Evolutionary conservation across 352 stramenopile genomes (phyloP), one percentile per base, ranked within the genome.

Genomic region (Aphanomyces invadans): DNA sequence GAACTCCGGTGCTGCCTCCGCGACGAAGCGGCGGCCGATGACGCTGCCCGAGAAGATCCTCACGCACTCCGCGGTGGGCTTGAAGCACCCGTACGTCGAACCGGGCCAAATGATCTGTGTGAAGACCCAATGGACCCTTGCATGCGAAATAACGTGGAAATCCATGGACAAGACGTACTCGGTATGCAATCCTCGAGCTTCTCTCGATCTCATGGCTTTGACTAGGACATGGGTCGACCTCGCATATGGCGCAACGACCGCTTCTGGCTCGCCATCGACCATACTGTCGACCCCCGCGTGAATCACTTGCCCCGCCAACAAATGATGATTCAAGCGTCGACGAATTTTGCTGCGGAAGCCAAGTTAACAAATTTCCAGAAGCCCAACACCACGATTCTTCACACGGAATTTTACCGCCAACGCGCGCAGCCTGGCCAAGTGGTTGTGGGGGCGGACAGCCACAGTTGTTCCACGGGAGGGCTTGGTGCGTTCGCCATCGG

Each of bases 141-240:
- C 83, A 17, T 90, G 83, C 68, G 83, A 92, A 72, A 89, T 92
- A 76, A 92, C 83, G 66, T 92, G 83, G 83, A 92, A 92, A 73
- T 90, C 81, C 19, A 92, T 92, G 83, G 83, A 92, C 81, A 92
- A 92, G 70, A 90, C 83, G 62, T 90, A 91, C 71, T 60, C 33
- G 44, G 36, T 45, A 25, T 17, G 31, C n/a, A 25, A n/a, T 25
- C 11, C 31, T 48, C 25, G 19, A 21, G 21, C 44, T 25, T n/a
- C 19, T n/a, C 44, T 25, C 5, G 4, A 23, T 26, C 44, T 23
- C 12, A 23, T 9, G 12, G 12, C 23, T 26, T 21, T 57, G 25
- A n/a, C 10, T 81, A 88, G 71, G 81, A 89, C 69, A 93, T 93
- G 81, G 84, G 83, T 15, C 82, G 84, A 17, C 84, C 84, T 54